Evolutionary conservation across 345 rosid genomes (phyloP).

Genomic region (Aquilaria yunnanensis): DNA sequence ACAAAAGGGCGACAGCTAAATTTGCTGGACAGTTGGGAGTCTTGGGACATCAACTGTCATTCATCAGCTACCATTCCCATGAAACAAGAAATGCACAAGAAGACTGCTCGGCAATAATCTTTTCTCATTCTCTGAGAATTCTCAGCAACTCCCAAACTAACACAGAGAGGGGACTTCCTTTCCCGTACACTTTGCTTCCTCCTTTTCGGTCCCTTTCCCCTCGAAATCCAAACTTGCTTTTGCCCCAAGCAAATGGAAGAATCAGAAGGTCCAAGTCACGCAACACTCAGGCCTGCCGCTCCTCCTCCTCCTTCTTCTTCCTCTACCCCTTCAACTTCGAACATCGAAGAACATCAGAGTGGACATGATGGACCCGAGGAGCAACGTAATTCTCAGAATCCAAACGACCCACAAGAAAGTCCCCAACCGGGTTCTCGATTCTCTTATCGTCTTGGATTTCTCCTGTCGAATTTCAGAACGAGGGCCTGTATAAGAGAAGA

Average conservation of each 20-base stretch:
- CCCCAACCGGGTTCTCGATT: constrained; percentile 9
- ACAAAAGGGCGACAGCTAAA: too few relatives aligned
- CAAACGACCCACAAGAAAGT: constrained; percentile 6
- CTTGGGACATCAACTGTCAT: constrained; percentile 7
- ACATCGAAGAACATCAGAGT: constrained; percentile 13
- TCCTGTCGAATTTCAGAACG: constrained; percentile 14
- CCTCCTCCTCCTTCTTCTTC: constrained; percentile 13
- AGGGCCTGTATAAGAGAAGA: constrained; percentile 24
- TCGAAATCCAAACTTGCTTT: not conserved
- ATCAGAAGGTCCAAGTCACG: constrained; percentile 5
- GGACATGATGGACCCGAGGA: not conserved
- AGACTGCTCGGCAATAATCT: constrained; percentile 18
- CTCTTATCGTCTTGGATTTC: constrained; percentile 22
- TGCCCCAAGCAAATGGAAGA: constrained; percentile 23
- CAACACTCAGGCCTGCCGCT: not conserved
- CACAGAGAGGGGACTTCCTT: not conserved
- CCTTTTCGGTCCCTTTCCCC: not conserved
- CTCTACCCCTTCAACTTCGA: constrained; percentile 19
- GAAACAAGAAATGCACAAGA: not conserved
- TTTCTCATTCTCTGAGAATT: not conserved
- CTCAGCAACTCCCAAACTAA: constrained; percentile 5
- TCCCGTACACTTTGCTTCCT: not conserved
- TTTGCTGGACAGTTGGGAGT: too few relatives aligned
- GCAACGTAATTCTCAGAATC: not conserved
- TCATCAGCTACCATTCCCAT: constrained; percentile 10